phyloP scores from a whole-genome alignment of 2,329 filamentous ascomycete genomes.

The Diaporthe nobilis region DNA sequence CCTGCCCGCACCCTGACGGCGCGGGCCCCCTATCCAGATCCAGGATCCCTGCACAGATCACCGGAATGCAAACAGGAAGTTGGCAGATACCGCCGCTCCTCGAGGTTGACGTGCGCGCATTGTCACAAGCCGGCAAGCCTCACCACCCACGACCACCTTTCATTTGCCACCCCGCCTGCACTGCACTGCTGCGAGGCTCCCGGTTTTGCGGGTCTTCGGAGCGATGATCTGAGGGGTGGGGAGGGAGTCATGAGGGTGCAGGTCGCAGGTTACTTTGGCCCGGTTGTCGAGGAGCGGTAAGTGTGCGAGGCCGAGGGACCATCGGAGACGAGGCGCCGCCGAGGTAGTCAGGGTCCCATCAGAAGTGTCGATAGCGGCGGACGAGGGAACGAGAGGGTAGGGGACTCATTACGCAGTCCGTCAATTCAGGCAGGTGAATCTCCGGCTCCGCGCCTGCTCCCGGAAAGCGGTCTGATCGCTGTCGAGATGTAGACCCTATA shows the following conservation, averaged over 20 bases:
- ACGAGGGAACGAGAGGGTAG: constrained; percentile 6
- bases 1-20: constrained; percentile 23
- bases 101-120: constrained; percentile 9
- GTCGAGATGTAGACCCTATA: neutral
- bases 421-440: constrained; percentile 34
- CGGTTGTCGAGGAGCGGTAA: constrained; percentile 25
- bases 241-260: constrained; percentile 29
- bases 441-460: constrained; percentile 29
- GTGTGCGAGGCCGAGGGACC: constrained; percentile 26
- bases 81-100: constrained; percentile 18
- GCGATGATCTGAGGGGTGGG: constrained; percentile 27
- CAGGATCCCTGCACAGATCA: constrained; percentile 33
- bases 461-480: constrained; percentile 20
- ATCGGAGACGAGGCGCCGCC: constrained; percentile 31
- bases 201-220: constrained; percentile 18
- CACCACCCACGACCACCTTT: neutral
- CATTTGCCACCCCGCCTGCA: constrained; percentile 28
- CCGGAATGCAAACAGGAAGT: constrained; percentile 30
- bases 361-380: constrained; percentile 31
- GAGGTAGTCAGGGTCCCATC: constrained; percentile 31
- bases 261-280: constrained; percentile 27
- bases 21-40: constrained; percentile 26
- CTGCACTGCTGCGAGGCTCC: constrained; percentile 27
- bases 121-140: constrained; percentile 29
- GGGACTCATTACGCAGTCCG: constrained; percentile 3